Evolutionary conservation across 306 rosid species (phyloP).

Genomic region (Cajanus cajan): DNA sequence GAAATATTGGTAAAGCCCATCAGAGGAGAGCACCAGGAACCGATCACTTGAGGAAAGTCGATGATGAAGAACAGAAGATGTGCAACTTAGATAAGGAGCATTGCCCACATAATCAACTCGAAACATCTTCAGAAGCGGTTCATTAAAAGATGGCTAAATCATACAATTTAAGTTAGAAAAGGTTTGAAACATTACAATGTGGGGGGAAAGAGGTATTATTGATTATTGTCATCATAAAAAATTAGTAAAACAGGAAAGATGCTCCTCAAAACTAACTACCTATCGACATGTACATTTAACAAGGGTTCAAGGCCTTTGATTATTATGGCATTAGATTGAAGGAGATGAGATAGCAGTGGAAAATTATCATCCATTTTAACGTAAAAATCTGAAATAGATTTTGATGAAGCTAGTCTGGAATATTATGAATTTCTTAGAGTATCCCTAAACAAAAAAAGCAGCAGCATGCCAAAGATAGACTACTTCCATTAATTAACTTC

Average conservation of each 20-base stretch:
- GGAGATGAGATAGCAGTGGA: not conserved
- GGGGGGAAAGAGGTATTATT: not conserved
- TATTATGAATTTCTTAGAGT: no score
- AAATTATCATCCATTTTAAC: not conserved
- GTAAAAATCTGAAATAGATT: not conserved
- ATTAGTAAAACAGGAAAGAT: not conserved
- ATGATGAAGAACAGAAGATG: constrained; percentile 55
- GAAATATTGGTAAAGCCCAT: constrained; percentile 66
- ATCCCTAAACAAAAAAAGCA: not conserved
- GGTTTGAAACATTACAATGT: not conserved
- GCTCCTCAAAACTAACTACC: constrained; percentile 4
- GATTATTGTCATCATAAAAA: not conserved
- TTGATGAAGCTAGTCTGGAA: not conserved
- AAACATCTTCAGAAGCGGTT: constrained; percentile 53
- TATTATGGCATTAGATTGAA: not conserved
- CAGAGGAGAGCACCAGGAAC: constrained; percentile 65
- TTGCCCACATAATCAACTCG: constrained; percentile 54
- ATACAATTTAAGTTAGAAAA: constrained; percentile 4
- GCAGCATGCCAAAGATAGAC: not conserved
- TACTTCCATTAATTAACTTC: not conserved
- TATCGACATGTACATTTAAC: not conserved
- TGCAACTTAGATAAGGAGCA: constrained; percentile 57
- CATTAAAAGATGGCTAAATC: constrained; percentile 55
- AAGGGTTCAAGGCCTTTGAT: not conserved
- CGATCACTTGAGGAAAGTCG: constrained; percentile 65